These are phyloP conservation scores for Cutaneotrichosporon dermatis DNA, from an alignment of 1,284 basidiomycete species.

Conservation along the genomic window DNA sequence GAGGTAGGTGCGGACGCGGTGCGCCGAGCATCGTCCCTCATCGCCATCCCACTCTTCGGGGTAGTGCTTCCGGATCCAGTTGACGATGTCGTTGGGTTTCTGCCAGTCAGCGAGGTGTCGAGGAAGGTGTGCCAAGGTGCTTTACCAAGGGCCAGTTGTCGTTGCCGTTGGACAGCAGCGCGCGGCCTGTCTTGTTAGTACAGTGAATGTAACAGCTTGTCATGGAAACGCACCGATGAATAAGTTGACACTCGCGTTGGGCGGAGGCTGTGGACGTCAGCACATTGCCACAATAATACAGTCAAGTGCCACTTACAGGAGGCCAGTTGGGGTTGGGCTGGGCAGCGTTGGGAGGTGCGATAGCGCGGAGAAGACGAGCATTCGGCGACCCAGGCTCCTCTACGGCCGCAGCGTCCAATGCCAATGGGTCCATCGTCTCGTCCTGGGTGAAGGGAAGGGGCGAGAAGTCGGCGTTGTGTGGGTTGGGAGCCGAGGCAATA, in stretches of 20 bases:
- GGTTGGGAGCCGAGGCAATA: slow-evolving; percentile 41
- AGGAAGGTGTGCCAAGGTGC: background rate
- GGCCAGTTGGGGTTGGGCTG: slow-evolving; percentile 41
- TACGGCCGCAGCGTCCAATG: slow-evolving; percentile 25
- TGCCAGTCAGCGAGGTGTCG: slow-evolving; percentile 13
- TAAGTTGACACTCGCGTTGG: slow-evolving; percentile 45
- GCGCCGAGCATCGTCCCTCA: slow-evolving; percentile 46
- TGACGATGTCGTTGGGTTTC: slow-evolving; percentile 49
- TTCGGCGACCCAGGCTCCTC: slow-evolving; percentile 43
- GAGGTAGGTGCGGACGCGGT: slow-evolving; percentile 46
- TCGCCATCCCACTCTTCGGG: slow-evolving; percentile 47
- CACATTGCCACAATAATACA: slow-evolving; percentile 20
- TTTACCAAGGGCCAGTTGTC: slow-evolving; percentile 48
- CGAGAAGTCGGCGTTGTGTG: slow-evolving; percentile 39
- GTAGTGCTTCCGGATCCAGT: slow-evolving; percentile 47
- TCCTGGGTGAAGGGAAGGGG: slow-evolving; percentile 30
- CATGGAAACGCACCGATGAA: slow-evolving; percentile 27
- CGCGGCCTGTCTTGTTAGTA: slow-evolving; percentile 22
- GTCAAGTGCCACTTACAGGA: slow-evolving; percentile 28
- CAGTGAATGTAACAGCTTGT: no score
- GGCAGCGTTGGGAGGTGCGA: slow-evolving; percentile 41
- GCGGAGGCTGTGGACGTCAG: slow-evolving; percentile 38
- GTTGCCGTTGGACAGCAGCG: slow-evolving; percentile 43
- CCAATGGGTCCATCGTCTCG: slow-evolving; percentile 31
- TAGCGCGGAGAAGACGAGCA: slow-evolving; percentile 38